Evolutionary conservation across 2,329 filamentous ascomycete genomes (phyloP).

Genomic region (Sarocladiaceae sp.): DNA sequence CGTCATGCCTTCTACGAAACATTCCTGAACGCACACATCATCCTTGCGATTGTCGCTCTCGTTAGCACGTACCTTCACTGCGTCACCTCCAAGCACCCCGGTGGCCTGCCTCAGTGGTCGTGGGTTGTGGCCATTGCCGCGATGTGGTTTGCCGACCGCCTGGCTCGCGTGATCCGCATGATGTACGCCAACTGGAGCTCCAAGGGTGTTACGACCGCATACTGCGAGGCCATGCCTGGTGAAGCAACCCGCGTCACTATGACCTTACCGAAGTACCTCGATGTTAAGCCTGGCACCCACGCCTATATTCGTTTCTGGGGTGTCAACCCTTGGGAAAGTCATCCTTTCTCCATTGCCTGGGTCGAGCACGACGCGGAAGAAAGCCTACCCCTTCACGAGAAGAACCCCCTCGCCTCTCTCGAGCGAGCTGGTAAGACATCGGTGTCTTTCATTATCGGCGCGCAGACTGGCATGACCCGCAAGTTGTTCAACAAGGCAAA

Average conservation of each 20-base stretch:
- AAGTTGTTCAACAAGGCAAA: slow-evolving; percentile 65
- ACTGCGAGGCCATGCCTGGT: slow-evolving; percentile 61
- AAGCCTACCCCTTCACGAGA: slow-evolving; percentile 33
- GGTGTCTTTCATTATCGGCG: slow-evolving; percentile 79
- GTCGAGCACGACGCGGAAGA: slow-evolving; percentile 47
- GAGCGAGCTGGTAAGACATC: slow-evolving; percentile 40
- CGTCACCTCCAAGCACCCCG: slow-evolving; percentile 55
- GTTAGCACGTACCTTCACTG: slow-evolving; percentile 75
- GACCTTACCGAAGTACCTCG: slow-evolving; percentile 59
- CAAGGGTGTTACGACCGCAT: slow-evolving; percentile 55
- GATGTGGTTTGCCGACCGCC: slow-evolving; percentile 72
- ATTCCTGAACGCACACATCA: slow-evolving; percentile 81
- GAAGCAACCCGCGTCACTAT: slow-evolving; percentile 66
- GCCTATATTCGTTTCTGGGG: slow-evolving; percentile 66
- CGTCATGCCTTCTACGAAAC: slow-evolving; percentile 97
- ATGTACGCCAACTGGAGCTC: slow-evolving; percentile 60
- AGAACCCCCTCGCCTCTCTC: slow-evolving; percentile 30
- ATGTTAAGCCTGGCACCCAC: slow-evolving; percentile 64
- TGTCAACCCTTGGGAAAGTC: slow-evolving; percentile 63
- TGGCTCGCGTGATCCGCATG: slow-evolving; percentile 56
- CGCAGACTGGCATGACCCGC: slow-evolving; percentile 82
- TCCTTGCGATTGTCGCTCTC: slow-evolving; percentile 62
- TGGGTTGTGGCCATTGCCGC: slow-evolving; percentile 69
- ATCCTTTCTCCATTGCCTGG: slow-evolving; percentile 77
- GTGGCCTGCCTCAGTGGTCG: slow-evolving; percentile 62